phyloP scores from a whole-genome alignment of 2,329 filamentous ascomycete species.

The Phoma sp. region DNA sequence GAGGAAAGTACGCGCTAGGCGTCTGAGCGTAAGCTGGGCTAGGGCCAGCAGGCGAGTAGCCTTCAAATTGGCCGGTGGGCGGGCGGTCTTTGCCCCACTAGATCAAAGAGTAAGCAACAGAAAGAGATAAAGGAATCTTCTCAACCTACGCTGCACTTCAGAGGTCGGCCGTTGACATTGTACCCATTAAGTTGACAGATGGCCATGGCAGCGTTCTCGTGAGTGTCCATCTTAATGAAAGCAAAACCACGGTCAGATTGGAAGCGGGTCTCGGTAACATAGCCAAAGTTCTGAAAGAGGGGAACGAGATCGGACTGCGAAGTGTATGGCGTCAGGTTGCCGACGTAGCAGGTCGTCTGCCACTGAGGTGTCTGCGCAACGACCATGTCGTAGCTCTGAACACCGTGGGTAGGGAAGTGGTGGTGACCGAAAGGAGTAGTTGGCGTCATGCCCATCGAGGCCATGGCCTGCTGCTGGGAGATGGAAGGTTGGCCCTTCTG shows the following conservation, averaged over 20 bases:
- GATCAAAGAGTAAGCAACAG: constrained; percentile 41
- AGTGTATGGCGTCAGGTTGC: constrained; percentile 96
- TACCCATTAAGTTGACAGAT: constrained; percentile 98
- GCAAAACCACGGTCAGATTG: constrained; percentile 97
- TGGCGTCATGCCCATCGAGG: constrained; percentile 96
- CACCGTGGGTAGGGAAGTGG: constrained; percentile 95
- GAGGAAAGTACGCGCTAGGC: constrained; percentile 85
- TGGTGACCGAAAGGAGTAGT: constrained; percentile 96
- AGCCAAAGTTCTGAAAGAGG: constrained; percentile 98
- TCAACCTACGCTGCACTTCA: constrained; percentile 95
- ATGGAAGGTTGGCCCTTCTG: constrained; percentile 99
- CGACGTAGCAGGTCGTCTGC: constrained; percentile 99
- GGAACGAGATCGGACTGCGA: constrained; percentile 97
- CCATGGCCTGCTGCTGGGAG: constrained; percentile 96
- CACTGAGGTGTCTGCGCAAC: constrained; percentile 92
- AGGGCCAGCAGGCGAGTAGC: constrained; percentile 80
- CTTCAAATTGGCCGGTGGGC: constrained; percentile 81
- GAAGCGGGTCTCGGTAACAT: constrained; percentile 95
- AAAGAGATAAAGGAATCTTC: constrained; percentile 25
- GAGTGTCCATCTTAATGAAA: constrained; percentile 98
- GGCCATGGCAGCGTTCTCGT: constrained; percentile 97
- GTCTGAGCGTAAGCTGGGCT: constrained; percentile 79
- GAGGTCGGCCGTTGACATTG: constrained; percentile 93
- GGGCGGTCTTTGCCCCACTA: constrained; percentile 99
- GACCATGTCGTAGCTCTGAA: constrained; percentile 98